A percentile compares a stretch with the other conserved stretches of the same genome.
Conservation (phyloP, 352 stramenopile species). For the Pythium oligandrum region DNA sequence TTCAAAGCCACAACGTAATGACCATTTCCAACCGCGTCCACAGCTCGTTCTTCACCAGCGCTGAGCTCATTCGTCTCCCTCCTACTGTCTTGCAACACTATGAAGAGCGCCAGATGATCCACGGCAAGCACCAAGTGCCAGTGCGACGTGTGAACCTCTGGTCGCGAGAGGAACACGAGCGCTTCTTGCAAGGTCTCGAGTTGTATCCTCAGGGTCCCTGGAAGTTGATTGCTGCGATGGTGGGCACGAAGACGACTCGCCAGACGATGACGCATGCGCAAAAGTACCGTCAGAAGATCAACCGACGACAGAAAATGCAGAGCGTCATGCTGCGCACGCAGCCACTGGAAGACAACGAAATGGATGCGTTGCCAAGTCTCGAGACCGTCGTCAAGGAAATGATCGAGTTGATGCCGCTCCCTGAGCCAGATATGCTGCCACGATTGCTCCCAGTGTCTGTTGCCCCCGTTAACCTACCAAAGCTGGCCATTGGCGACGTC, state of each 20-base stretch:
- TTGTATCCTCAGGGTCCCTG: slow-evolving; percentile 39
- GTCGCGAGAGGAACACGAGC: slow-evolving; percentile 47
- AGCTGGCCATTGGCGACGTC: too few species aligned
- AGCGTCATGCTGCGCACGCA: neutral
- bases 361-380: too few species aligned
- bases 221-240: slow-evolving; percentile 44
- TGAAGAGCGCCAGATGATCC: slow-evolving; percentile 9
- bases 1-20: slow-evolving; percentile 1
- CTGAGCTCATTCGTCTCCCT: slow-evolving; percentile 8
- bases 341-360: neutral
- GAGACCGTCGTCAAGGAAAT: too few species aligned
- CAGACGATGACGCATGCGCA: slow-evolving; percentile 58
- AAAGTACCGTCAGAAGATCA: slow-evolving; percentile 33
- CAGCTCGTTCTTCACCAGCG: slow-evolving; percentile 9
- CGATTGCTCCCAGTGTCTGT: too few species aligned
- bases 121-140: slow-evolving; percentile 11
- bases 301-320: neutral
- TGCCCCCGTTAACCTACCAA: too few species aligned
- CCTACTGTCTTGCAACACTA: slow-evolving; percentile 5
- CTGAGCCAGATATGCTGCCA: too few species aligned
- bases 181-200: slow-evolving; percentile 43
- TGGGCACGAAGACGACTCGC: slow-evolving; percentile 40
- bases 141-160: slow-evolving; percentile 10
- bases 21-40: slow-evolving; percentile 14
- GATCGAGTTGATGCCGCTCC: too few species aligned